Base-by-base conservation (phyloP, 2,329 filamentous ascomycete species). In the Tolypocladium ovalisporum region DNA sequence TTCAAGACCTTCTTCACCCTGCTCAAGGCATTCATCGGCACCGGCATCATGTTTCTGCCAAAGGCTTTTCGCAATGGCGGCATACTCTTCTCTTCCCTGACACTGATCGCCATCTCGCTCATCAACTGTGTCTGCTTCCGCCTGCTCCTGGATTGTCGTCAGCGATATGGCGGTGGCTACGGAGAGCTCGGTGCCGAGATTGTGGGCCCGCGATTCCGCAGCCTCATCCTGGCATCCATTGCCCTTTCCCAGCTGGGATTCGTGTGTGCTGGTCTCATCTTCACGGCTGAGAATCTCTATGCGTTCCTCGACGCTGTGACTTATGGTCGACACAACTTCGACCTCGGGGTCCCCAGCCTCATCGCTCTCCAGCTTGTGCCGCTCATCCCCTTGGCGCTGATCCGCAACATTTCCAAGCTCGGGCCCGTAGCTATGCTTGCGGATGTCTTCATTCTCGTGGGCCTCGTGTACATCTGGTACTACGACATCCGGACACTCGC, bases 1-100 rank as follows among this genome's bases (percentile, higher is more conserved):
- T 72, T 80, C 42, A 88, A 89, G 73, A 86, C 88, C 0, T 91
- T 91, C 71, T 90, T 90, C 69, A 91, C 87, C 0, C 75, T 90
- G 12, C 75, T 91, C 55, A 91, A 91, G 69, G 87, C 88, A 1
- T 91, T 91, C 64, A 81, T 91, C 56, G 88, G 88, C 53, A 91
- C 88, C 0, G 88, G 88, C 60, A 90, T 91, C 68, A 89, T 91
- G 84, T 91, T 91, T 66, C 70, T 91, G 51, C 88, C 88, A 52
- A 90, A 89, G 67, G 88, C 88, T 0, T 91, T 90, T 72, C 83
- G 83, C 65, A 91, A 91, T 62, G 88, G 88, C 39, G 88, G 88
- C 29, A 85, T 91, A 55, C 74, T 90, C 13, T 91, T 91, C 67
- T 90, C 87, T 0, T 85, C 84, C 0, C 71, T 89, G 54, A 85